Conservation (phyloP, 768 basidiomycete species). For the Russula ochroleuca region DNA sequence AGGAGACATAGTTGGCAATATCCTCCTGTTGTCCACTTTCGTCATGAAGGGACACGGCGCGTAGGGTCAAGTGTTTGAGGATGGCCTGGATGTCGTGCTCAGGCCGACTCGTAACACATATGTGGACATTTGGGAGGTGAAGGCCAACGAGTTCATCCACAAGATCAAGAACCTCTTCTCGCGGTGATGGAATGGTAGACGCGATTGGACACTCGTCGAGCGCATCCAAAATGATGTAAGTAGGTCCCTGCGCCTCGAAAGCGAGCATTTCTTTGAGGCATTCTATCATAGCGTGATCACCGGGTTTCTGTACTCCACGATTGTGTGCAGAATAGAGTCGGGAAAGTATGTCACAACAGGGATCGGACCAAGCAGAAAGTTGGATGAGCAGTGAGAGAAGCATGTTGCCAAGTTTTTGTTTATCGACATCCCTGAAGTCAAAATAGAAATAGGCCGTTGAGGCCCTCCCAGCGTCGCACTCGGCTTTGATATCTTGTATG, state of each 20-base stretch:
- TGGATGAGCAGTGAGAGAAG: background rate
- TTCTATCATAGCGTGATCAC: background rate
- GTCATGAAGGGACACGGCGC: conserved; percentile 1
- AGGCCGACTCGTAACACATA: conserved; percentile 15
- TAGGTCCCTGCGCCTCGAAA: background rate
- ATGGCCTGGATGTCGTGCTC: conserved; percentile 4
- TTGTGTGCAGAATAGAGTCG: background rate
- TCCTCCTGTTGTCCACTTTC: background rate
- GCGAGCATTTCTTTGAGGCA: background rate
- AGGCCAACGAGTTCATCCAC: conserved; percentile 5
- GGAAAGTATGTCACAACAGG: background rate
- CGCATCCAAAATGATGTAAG: background rate
- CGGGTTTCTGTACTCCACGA: background rate
- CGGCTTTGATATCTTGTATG: background rate
- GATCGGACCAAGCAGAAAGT: background rate
- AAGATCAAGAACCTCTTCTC: background rate
- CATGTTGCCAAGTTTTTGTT: background rate
- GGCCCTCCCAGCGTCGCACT: background rate
- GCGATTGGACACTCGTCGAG: background rate
- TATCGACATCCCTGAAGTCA: background rate
- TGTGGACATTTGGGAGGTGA: background rate
- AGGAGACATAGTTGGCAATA: background rate
- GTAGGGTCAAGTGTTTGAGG: background rate
- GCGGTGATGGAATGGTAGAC: background rate
- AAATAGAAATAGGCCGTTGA: background rate